phyloP scores from a whole-genome alignment of 495 filamentous ascomycete genomes.

The Terfezia claveryi region DNA sequence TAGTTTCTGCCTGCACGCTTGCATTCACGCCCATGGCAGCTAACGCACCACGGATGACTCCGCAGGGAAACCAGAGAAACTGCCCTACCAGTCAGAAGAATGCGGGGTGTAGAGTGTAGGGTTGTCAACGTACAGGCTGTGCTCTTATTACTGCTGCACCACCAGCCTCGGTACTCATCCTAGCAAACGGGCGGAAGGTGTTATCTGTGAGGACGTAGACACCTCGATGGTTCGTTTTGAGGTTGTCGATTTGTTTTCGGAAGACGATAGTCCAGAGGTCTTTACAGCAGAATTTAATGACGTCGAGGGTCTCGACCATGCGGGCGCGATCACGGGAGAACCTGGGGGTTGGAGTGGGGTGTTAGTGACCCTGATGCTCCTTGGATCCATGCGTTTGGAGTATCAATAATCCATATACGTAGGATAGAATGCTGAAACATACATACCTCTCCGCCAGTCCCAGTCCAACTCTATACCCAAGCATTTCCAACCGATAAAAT shows the following conservation, averaged over 20 bases:
- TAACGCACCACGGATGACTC: slow-evolving; percentile 69
- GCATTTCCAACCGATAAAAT: slow-evolving; percentile 57
- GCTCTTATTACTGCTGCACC: slow-evolving; percentile 49
- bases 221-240: slow-evolving; percentile 94
- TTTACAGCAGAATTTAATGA: slow-evolving; percentile 96
- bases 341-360: slow-evolving; percentile 23
- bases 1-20: slow-evolving; percentile 70
- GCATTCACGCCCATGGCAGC: slow-evolving; percentile 78
- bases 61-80: slow-evolving; percentile 91
- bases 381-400: background rate
- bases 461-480: slow-evolving; percentile 83
- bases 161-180: slow-evolving; percentile 62
- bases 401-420: background rate
- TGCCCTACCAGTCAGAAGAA: slow-evolving; percentile 14
- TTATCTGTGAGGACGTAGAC: slow-evolving; percentile 94
- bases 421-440: slow-evolving; percentile 26
- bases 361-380: background rate
- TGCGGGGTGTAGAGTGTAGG: slow-evolving; percentile 1
- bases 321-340: slow-evolving; percentile 75
- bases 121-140: slow-evolving; percentile 43
- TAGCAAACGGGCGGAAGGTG: slow-evolving; percentile 63
- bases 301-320: slow-evolving; percentile 67
- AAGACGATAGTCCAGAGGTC: slow-evolving; percentile 89
- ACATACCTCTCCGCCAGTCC: slow-evolving; percentile 56
- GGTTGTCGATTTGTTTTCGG: slow-evolving; percentile 89